These are phyloP conservation scores for Cutaneotrichosporon arboriforme DNA, from an alignment of 1,284 basidiomycete genomes.

Conservation along the genomic window DNA sequence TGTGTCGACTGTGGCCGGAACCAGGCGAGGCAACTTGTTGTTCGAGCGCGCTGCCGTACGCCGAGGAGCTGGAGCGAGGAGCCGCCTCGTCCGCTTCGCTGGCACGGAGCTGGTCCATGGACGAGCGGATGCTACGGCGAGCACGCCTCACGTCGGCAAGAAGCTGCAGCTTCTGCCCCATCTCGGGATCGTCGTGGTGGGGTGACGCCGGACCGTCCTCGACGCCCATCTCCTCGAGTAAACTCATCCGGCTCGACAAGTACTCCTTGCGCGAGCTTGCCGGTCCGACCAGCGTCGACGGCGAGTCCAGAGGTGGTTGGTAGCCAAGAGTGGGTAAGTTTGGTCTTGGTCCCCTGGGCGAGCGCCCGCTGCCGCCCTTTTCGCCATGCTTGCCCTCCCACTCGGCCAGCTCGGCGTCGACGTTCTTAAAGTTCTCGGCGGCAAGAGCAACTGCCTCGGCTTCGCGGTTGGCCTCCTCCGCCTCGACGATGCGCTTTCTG, in stretches of 20 bases:
- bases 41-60: neutral
- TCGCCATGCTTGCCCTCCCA: slow-evolving; percentile 80
- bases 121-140: slow-evolving; percentile 34
- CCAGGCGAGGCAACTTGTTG: neutral
- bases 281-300: neutral
- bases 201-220: neutral
- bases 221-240: slow-evolving; percentile 13
- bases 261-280: neutral
- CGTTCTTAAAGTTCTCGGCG: slow-evolving; percentile 62
- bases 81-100: neutral
- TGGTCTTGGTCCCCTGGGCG: neutral
- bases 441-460: slow-evolving; percentile 70
- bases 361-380: neutral
- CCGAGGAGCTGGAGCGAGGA: neutral
- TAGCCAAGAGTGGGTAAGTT: slow-evolving; percentile 24
- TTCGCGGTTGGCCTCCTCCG: slow-evolving; percentile 67
- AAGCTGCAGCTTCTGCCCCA: slow-evolving; percentile 36
- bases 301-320: slow-evolving; percentile 1
- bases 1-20: neutral
- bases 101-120: slow-evolving; percentile 34
- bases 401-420: slow-evolving; percentile 66
- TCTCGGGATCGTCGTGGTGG: slow-evolving; percentile 23
- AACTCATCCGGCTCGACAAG: slow-evolving; percentile 14
- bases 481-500: slow-evolving; percentile 64
- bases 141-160: slow-evolving; percentile 42